phyloP scores from a whole-genome alignment of 352 stramenopile species.

The Globisporangium irregulare region DNA sequence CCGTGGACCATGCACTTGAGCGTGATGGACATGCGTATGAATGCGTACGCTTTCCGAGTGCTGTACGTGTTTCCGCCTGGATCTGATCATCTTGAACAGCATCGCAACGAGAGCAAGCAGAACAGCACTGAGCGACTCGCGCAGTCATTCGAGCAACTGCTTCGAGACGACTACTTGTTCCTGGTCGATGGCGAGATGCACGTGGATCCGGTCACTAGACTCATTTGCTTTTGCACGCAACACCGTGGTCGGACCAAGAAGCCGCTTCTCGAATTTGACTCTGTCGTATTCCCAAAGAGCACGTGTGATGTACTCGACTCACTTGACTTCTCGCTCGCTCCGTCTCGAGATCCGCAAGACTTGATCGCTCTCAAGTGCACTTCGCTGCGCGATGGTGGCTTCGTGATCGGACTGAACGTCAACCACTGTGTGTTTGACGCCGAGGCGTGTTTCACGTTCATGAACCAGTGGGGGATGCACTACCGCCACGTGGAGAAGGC shows the following conservation, averaged over 20 bases:
- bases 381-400: constrained; percentile 4
- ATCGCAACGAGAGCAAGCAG: background rate
- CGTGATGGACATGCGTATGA: constrained; percentile 16
- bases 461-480: constrained; percentile 18
- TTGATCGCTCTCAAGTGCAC: constrained; percentile 16
- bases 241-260: background rate
- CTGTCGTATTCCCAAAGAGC: background rate
- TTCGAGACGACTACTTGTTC: constrained; percentile 14
- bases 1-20: background rate
- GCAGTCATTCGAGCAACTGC: constrained; percentile 14
- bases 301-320: constrained; percentile 3
- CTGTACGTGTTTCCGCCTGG: constrained; percentile 16
- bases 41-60: constrained; percentile 13
- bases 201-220: background rate
- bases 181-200: constrained; percentile 5
- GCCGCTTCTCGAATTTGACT: background rate
- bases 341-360: background rate
- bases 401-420: constrained; percentile 19
- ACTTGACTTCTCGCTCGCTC: constrained; percentile 2
- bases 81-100: background rate
- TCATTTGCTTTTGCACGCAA: background rate
- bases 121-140: constrained; percentile 2
- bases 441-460: constrained; percentile 12
- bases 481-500: constrained; percentile 6
- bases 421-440: constrained; percentile 17